Percentiles rank a stretch among this genome's conserved stretches.
Evolutionary conservation across 441 rosid genomes (phyloP).

Genomic region (Gossypium davidsonii): DNA sequence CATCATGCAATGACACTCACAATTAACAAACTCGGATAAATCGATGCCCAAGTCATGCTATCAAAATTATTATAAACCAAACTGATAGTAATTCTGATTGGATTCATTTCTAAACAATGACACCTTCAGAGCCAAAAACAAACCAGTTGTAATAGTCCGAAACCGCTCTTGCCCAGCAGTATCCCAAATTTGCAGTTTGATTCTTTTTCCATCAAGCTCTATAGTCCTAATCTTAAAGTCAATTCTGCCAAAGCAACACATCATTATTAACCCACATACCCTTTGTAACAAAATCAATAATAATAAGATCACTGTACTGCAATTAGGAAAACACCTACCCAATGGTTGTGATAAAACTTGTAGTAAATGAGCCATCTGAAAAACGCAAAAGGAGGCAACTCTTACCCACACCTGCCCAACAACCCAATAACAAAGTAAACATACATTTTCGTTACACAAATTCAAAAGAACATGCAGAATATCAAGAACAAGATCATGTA

Average conservation of each 20-base stretch:
- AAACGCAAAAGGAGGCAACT: slow-evolving; percentile 98
- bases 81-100: neutral
- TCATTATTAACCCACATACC: slow-evolving; percentile 3
- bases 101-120: neutral
- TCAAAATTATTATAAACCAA: neutral
- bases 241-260: slow-evolving; percentile 40
- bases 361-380: slow-evolving; percentile 97
- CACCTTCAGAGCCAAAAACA: slow-evolving; percentile 18
- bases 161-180: slow-evolving; percentile 99
- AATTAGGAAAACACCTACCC: slow-evolving; percentile 47
- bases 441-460: slow-evolving; percentile 7
- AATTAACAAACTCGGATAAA: neutral
- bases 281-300: neutral
- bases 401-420: slow-evolving; percentile 83
- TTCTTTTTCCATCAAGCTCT: slow-evolving; percentile 92
- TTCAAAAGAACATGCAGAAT: neutral
- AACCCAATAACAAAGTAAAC: slow-evolving; percentile 14
- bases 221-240: slow-evolving; percentile 97
- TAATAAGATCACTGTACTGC: neutral
- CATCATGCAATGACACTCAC: neutral
- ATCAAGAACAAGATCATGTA: neutral
- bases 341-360: slow-evolving; percentile 93
- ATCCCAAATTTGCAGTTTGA: slow-evolving; percentile 98
- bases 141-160: slow-evolving; percentile 96
- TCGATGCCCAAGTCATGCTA: neutral